Percentiles rank a stretch among this genome's conserved stretches.
Conservation (phyloP, 768 basidiomycete species). For the Russula virescens region DNA sequence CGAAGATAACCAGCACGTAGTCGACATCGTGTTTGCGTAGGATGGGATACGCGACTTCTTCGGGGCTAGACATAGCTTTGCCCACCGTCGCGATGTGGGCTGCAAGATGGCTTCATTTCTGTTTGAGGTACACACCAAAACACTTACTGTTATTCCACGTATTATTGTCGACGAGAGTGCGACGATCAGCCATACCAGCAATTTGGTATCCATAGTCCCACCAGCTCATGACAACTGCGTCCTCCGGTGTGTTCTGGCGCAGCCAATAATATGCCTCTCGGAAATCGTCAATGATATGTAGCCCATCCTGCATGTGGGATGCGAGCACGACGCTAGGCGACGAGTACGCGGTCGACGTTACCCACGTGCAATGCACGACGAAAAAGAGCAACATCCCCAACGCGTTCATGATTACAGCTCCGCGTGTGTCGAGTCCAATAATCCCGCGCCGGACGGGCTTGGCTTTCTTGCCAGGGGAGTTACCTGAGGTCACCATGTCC, state of each 20-base stretch:
- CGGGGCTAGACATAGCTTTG: constrained; percentile 92
- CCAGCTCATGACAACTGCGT: constrained; percentile 97
- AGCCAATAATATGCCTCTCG: constrained; percentile 99
- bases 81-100: constrained; percentile 99
- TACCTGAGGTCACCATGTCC: constrained; percentile 15
- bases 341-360: constrained; percentile 90
- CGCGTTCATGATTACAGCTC: constrained; percentile 68
- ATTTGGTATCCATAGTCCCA: constrained; percentile 99
- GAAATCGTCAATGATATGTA: constrained; percentile 98
- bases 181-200: constrained; percentile 96
- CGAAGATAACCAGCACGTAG: constrained; percentile 96
- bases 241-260: constrained; percentile 87
- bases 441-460: constrained; percentile 50
- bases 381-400: constrained; percentile 80
- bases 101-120: constrained; percentile 28
- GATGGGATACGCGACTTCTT: constrained; percentile 96
- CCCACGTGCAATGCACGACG: constrained; percentile 95
- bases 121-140: not conserved
- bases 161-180: constrained; percentile 97
- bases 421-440: constrained; percentile 79
- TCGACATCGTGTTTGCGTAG: constrained; percentile 96
- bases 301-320: constrained; percentile 73
- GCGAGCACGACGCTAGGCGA: constrained; percentile 96
- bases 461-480: constrained; percentile 31
- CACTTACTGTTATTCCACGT: constrained; percentile 98